A percentile compares a stretch with the other conserved stretches of the same genome.
These are phyloP conservation scores for Cladosporium velox DNA, from an alignment of 2,329 filamentous ascomycete genomes.

Conservation along the genomic window DNA sequence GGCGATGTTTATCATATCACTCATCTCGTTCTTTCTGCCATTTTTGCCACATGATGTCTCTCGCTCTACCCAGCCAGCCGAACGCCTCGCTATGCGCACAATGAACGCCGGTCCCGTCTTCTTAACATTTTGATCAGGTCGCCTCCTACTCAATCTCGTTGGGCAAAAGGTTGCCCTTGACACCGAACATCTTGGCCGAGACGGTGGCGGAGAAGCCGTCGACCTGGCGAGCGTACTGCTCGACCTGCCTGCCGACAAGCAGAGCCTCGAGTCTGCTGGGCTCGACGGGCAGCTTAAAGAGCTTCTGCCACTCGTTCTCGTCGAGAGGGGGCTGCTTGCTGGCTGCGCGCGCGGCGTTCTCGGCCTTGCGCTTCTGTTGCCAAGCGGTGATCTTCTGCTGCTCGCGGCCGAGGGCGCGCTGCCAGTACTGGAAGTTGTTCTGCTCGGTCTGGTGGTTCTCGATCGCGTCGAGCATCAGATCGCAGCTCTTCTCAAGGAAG, in stretches of 20 bases:
- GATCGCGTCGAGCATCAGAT: constrained; percentile 92
- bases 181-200: constrained; percentile 96
- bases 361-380: constrained; percentile 94
- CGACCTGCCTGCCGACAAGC: constrained; percentile 92
- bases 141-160: constrained; percentile 13
- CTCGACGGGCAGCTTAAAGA: constrained; percentile 97
- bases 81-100: constrained; percentile 21
- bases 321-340: constrained; percentile 88
- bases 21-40: neutral
- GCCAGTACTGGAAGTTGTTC: constrained; percentile 99
- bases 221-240: constrained; percentile 96
- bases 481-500: constrained; percentile 97
- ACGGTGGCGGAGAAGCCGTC: constrained; percentile 92
- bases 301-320: constrained; percentile 96
- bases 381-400: constrained; percentile 95
- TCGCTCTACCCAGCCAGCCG: constrained; percentile 20
- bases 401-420: constrained; percentile 88
- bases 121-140: constrained; percentile 14
- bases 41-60: constrained; percentile 10
- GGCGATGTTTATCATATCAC: constrained; percentile 5
- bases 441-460: constrained; percentile 98
- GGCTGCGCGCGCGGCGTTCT: constrained; percentile 81
- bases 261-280: constrained; percentile 90
- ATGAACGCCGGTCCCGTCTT: constrained; percentile 20
- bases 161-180: constrained; percentile 69